Base-by-base conservation (phyloP, 169 alveolate genomes). In the Besnoitia besnoiti region DNA sequence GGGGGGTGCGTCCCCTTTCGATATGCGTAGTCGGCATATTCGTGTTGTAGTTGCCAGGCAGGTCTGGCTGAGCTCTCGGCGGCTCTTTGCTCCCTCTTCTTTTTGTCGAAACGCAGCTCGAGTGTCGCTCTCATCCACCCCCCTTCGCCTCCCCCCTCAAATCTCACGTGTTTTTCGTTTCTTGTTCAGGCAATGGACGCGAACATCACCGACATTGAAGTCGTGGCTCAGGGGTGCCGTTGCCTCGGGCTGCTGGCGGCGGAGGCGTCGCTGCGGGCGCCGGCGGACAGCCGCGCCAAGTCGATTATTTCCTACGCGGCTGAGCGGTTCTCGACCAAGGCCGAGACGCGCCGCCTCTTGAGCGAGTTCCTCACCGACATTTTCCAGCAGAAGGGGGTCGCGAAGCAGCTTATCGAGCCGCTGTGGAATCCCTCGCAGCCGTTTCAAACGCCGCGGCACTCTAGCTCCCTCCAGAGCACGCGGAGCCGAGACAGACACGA, bases 191-290 rank as follows among this genome's bases (percentile, higher is more conserved):
- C 87, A 16, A 89, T 91, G 51, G 50, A 67, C 35, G 80, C 87
- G 21, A 89, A 91, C 73, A 61, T 82, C 47, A 85, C 40, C 39
- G 76, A 84, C 91, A 82, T 91, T 33, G 94, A 91, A 33, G 94
- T 91, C 44, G 94, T 91, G 49, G 94, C 94, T 2, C 94, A 91
- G 80, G 94, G 94, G 14, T 91, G 94, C 77, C 91, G 94, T 59
- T 91, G 94, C 62, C 88, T 91, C 21, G 76, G 94, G 87, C 42
- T 80, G 75, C 44, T 91, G 40, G 80, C 94, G 8, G 87, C 79
- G n/a, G 88, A 91, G 85, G 90, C 94, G 37, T 85, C 91, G 59
- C 94, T 91, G 49, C 85, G 84, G 82, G 91, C 49, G 51, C 51
- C 87, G 62, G 55, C 91, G 19, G 42, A 39, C 82, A 55, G 67